Base-by-base conservation (phyloP, 2,329 filamentous ascomycete genomes). In the Alternaria ventricosa region DNA sequence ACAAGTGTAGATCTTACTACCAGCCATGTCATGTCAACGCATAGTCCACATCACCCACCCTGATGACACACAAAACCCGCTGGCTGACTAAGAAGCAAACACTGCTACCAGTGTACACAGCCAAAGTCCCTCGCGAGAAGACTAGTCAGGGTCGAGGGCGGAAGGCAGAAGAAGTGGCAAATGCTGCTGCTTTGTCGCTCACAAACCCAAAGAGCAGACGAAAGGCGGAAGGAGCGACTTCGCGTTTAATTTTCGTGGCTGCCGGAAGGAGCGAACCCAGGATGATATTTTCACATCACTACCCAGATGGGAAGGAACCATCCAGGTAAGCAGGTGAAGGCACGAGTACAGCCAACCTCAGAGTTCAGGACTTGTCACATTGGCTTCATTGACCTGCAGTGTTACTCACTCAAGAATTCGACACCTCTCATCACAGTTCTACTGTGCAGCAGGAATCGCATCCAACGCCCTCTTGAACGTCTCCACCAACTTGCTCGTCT, bases 391-490 rank as follows among this genome's bases (percentile, higher is more conserved):
- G 23, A 9, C 23, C 15, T 47, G 13, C 11, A 53, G 41, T 23
- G 28, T 22, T 41, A 53, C 13, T 23, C 20, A 20, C 13, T 25
- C 20, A 23, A 22, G 20, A 22, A 22, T 22, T 22, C 20, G 20
- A 22, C 20, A 22, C 20, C 2, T 22, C 4, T 4, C 20, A 22
- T 22, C 20, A 22, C 20, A 22, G 20, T 22, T 3, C 20, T 43
- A 46, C 12, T 46, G 18, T 20, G 20, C 23, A 33, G 7, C 18
- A 28, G 66, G 65, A 45, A 86, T 83, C 36, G 88, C 90, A 59
- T 87, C 83, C 64, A 98, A 82, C n/a, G 95, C 95, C 54, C 78
- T 83, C 62, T 85, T 80, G 73, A 98, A 92, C 18, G 86, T 87
- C 13, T 79, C 80, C 30, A 87, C 85, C 71, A 98, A 80, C 62